Percentiles rank a stretch among this genome's conserved stretches.
Conservation (phyloP, 1,284 basidiomycete genomes). For the Porphyrellus sp. region DNA sequence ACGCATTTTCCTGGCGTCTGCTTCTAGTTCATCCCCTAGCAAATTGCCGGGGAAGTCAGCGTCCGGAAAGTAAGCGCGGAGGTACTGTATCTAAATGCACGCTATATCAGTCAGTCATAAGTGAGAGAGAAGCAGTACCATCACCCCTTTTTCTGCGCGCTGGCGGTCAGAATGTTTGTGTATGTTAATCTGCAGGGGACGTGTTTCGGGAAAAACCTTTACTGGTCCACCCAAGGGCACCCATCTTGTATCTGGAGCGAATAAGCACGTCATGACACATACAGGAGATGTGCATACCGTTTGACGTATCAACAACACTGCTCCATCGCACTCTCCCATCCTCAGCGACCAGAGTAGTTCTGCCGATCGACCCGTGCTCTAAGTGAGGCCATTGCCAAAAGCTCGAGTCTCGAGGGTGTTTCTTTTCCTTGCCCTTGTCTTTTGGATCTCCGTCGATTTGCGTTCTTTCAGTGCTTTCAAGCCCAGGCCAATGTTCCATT, state of each 20-base stretch:
- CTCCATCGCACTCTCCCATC: constrained; percentile 53
- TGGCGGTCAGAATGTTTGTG: constrained; percentile 39
- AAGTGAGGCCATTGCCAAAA: constrained; percentile 49
- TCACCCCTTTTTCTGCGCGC: constrained; percentile 61
- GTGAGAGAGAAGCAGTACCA: constrained; percentile 15
- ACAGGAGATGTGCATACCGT: constrained; percentile 20
- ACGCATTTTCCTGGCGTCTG: constrained; percentile 40
- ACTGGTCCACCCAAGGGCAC: constrained; percentile 31
- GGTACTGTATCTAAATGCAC: constrained; percentile 56
- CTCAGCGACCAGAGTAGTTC: constrained; percentile 48
- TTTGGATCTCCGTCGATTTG: constrained; percentile 6
- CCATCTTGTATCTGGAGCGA: constrained; percentile 22
- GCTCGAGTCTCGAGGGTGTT: constrained; percentile 3
- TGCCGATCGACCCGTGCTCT: constrained; percentile 52
- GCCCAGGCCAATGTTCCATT: constrained; percentile 68
- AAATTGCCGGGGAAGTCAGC: constrained; percentile 65
- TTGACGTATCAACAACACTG: constrained; percentile 36
- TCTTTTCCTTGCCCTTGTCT: constrained; percentile 26
- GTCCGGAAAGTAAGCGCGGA: constrained; percentile 66
- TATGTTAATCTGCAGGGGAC: constrained; percentile 34
- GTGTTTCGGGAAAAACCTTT: constrained; percentile 57
- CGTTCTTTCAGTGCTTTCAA: constrained; percentile 34
- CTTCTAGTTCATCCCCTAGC: constrained; percentile 51
- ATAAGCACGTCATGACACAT: constrained; percentile 1
- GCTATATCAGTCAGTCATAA: constrained; percentile 5